Base-by-base conservation (phyloP, 2,329 filamentous ascomycete genomes). In the Xylaria polymorpha region DNA sequence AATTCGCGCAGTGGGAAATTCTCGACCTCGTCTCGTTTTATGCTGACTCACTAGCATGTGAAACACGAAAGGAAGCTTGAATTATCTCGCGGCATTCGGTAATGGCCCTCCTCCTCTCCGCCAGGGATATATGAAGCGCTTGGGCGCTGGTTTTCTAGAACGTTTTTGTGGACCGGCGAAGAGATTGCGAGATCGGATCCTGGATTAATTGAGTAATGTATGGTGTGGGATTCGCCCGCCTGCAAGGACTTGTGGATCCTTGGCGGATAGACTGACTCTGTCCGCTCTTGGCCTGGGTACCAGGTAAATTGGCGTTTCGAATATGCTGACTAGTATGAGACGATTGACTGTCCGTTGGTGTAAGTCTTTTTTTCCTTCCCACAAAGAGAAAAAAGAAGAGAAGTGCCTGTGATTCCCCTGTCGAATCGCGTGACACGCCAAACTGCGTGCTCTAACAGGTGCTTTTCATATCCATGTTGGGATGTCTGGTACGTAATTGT, bases 111-210 rank as follows among this genome's bases (percentile, higher is more conserved):
- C n/a, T n/a, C n/a, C n/a, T n/a, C n/a, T n/a, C n/a, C n/a, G n/a
- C 41, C 25, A 29, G 2, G 25, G 25, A 14, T 41, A 14, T 41
- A 65, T 50, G 57, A 58, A 48, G 29, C 20, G n/a, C 37, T 32
- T 20, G 43, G 53, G n/a, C n/a, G 18, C 20, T n/a, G 32, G 32
- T 56, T 53, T 69, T 65, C 61, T 25, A 64, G 68, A 71, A 62
- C 29, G 22, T 14, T 66, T 61, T 55, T 61, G 66, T 64, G 68
- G 65, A 48, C 25, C 41, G 3, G n/a, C 12, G 56, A 43, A 55
- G 20, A 29, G 4, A 25, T 64, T 68, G 68, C 59, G 50, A 61
- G 18, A 66, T 68, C 66, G 68, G 60, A 39, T 46, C 29, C 43
- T 32, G 8, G 43, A 44, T 41, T 20, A 14, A 43, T 63, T 66